Evolutionary conservation across 148 eudicot genomes (phyloP).

Genomic region (Selenicereus undatus): DNA sequence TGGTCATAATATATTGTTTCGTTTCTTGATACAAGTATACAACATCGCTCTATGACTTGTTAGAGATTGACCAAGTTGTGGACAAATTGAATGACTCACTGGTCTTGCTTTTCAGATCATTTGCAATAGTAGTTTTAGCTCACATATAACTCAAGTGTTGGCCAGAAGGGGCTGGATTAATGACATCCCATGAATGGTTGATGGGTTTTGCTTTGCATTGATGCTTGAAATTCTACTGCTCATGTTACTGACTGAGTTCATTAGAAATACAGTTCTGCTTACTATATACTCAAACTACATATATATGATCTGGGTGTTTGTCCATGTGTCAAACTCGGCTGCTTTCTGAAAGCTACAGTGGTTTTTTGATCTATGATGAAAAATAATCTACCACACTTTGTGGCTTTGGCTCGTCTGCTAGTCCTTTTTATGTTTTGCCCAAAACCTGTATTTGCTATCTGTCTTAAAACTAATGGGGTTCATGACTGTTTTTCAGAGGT

Average conservation of each 20-base stretch:
- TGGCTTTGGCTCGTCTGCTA: background rate
- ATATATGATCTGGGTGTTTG: too few relatives aligned
- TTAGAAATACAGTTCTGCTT: too few relatives aligned
- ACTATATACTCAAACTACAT: too few relatives aligned
- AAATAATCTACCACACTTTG: background rate
- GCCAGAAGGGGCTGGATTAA: background rate
- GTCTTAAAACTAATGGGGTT: background rate
- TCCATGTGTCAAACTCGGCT: background rate
- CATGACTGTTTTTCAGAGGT: constrained; percentile 42
- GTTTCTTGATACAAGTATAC: too few relatives aligned
- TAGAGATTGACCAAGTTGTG: background rate
- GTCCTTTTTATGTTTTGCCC: background rate
- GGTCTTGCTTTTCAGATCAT: background rate
- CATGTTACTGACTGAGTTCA: background rate
- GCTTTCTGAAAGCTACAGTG: background rate
- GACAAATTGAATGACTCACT: background rate
- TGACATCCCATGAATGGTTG: background rate
- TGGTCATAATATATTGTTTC: background rate
- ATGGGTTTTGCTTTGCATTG: background rate
- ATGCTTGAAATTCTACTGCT: background rate
- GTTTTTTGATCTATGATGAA: background rate
- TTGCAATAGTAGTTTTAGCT: background rate
- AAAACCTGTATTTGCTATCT: background rate
- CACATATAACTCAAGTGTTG: background rate
- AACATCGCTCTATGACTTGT: too few relatives aligned